Conservation (phyloP, 306 rosid genomes). For the Lagenaria siceraria region DNA sequence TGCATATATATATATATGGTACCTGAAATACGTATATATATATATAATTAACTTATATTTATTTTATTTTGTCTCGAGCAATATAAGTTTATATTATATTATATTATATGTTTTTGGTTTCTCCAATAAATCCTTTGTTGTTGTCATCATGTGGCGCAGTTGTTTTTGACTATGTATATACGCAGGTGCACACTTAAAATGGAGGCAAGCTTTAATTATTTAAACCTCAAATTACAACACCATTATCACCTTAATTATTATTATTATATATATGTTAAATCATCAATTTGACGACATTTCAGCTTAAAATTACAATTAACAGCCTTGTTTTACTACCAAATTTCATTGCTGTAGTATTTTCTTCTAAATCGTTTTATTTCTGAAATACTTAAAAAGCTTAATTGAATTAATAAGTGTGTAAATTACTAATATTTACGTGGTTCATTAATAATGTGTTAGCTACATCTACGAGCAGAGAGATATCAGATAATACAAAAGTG, state of each 20-base stretch:
- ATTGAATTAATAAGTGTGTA: too few species aligned
- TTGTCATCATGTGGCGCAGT: conserved; percentile 4
- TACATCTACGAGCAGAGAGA: too few species aligned
- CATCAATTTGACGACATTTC: not conserved
- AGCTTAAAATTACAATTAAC: not conserved
- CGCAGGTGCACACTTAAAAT: not conserved
- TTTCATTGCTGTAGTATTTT: not conserved
- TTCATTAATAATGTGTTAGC: too few species aligned
- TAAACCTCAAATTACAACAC: not conserved
- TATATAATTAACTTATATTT: not conserved
- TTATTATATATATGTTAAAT: not conserved
- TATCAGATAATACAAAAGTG: too few species aligned
- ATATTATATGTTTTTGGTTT: not conserved
- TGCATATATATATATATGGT: too few species aligned
- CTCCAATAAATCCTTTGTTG: not conserved
- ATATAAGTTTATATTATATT: not conserved
- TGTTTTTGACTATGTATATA: not conserved
- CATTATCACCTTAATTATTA: not conserved
- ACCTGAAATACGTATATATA: not conserved
- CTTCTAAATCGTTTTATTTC: too few species aligned
- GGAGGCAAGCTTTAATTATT: conserved; percentile 4
- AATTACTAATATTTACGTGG: too few species aligned
- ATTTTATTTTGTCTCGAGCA: not conserved
- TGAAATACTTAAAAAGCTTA: too few species aligned
- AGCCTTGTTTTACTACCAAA: not conserved